Evolutionary conservation across 169 alveolate species (phyloP), one percentile per base, ranked within the genome.

Genomic region (Eimeria praecox): DNA sequence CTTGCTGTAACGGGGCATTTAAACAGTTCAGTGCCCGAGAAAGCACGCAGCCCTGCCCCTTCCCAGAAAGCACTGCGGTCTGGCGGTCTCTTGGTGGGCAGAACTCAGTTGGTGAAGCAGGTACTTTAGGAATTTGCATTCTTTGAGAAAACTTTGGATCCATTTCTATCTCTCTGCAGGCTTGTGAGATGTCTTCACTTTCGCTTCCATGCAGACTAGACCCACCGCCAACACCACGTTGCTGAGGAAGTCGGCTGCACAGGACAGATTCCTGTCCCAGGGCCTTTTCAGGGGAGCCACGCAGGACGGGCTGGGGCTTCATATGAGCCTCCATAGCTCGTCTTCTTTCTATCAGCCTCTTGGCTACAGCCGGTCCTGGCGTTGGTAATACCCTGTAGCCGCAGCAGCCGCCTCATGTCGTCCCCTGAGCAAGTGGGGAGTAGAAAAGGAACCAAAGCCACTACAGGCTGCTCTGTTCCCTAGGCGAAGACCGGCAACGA

Each of bases 391-490:
- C 78, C 56, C 54, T 40, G 92, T 59, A 85, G 73, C 2, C 30
- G 42, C 71, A 85, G 59, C 46, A 66, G 77, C 75, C 35, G 75
- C 92, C 92, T 24, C 92, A 85, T 85, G 92, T 59, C 92, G 64
- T 30, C 92, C 71, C 78, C 92, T 85, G 56, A 38, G 78, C 38
- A 59, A 54, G 14, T 56, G 92, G 88, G 88, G 88, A 78, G 38
- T 78, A 42, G 38, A 73, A 73, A 73, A 35, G 30, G 33, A 52
- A 38, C 2, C 54, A 27, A 35, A 73, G 52, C 52, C 54, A 33
- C 49, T 16, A 16, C 9, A 73, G 35, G 8, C 42, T 73, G 83
- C 49, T 73, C 83, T 35, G 83, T 14, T 38, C 52, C 52, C 52
- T 3, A 16, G 83, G 83, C 83, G 83, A 73, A 73, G 83, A 38